A percentile compares a stretch with the other conserved stretches of the same genome.
Evolutionary conservation across 768 basidiomycete species (phyloP).

Genomic region (Paxillus involutus): DNA sequence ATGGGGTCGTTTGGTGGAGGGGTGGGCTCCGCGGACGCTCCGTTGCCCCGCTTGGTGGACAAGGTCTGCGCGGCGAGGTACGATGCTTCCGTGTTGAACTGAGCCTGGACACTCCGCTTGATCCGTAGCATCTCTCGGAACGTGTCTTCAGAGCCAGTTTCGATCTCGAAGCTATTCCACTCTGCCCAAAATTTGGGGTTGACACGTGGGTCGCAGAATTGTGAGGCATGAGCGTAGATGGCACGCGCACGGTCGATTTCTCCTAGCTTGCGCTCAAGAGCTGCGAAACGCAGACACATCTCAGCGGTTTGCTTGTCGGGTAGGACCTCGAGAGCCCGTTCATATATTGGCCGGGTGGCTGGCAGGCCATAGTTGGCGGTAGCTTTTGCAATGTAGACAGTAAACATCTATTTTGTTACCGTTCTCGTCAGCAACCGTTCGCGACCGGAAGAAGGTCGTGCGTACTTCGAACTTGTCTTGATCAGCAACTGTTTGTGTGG

Average conservation of each 20-base stretch:
- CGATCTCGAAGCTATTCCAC: constrained; percentile 98
- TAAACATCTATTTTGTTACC: constrained; percentile 75
- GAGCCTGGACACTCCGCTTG: constrained; percentile 96
- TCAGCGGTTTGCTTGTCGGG: constrained; percentile 94
- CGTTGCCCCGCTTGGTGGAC: constrained; percentile 60
- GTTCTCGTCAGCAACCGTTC: constrained; percentile 4
- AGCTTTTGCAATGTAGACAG: constrained; percentile 96
- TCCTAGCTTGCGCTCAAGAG: constrained; percentile 94
- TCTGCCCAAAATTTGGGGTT: constrained; percentile 93
- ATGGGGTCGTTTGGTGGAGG: constrained; percentile 68
- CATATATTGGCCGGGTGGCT: constrained; percentile 94
- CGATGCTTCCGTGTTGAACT: constrained; percentile 96
- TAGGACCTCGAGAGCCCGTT: constrained; percentile 88
- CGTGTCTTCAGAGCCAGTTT: constrained; percentile 98
- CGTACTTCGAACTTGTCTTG: constrained; percentile 93
- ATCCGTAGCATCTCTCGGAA: constrained; percentile 95
- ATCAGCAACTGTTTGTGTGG: constrained; percentile 80
- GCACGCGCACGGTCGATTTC: constrained; percentile 98
- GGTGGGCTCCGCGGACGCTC: constrained; percentile 43
- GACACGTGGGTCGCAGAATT: constrained; percentile 96
- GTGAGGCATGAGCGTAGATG: constrained; percentile 95
- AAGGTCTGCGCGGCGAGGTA: constrained; percentile 91
- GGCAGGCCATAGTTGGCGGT: constrained; percentile 94
- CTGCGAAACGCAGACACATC: constrained; percentile 96
- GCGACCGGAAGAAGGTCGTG: background rate